Conservation (phyloP, 202 grass and related monocot species). For the Hordeum pubiflorum region DNA sequence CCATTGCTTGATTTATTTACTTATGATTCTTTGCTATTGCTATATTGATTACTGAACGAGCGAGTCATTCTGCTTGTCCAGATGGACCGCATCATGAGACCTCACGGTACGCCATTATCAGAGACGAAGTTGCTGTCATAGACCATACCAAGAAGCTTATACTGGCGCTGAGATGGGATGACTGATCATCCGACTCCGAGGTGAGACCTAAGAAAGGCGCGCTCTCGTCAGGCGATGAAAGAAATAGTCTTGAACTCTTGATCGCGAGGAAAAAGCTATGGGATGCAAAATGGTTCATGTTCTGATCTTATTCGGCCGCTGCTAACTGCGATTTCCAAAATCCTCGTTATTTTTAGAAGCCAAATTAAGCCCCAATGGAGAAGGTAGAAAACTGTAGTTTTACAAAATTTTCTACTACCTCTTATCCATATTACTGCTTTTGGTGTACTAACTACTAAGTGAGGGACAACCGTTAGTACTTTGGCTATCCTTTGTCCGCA, state of each 20-base stretch:
- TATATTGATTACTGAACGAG: conserved; percentile 52
- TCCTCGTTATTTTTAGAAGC: too few relatives aligned
- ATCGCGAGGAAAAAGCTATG: conserved; percentile 61
- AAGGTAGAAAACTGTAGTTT: neutral
- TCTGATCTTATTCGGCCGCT: conserved; percentile 3
- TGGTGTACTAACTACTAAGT: too few relatives aligned
- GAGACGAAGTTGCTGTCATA: conserved; percentile 40
- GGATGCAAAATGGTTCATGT: neutral
- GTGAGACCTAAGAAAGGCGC: conserved; percentile 46
- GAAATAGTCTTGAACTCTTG: conserved; percentile 22
- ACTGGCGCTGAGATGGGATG: conserved; percentile 46
- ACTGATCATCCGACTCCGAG: conserved; percentile 37
- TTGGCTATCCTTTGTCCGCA: neutral
- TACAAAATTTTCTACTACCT: neutral
- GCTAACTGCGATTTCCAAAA: conserved; percentile 12
- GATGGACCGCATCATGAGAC: conserved; percentile 63
- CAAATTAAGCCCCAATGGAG: too few relatives aligned
- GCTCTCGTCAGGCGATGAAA: conserved; percentile 38
- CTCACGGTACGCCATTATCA: conserved; percentile 45
- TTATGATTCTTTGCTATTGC: neutral
- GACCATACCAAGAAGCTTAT: conserved; percentile 49
- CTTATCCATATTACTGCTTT: neutral
- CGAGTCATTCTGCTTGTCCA: conserved; percentile 57
- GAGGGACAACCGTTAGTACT: neutral
- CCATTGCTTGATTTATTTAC: neutral